phyloP scores from a whole-genome alignment of 2,329 filamentous ascomycete genomes.

The Epichloe coenophiala region DNA sequence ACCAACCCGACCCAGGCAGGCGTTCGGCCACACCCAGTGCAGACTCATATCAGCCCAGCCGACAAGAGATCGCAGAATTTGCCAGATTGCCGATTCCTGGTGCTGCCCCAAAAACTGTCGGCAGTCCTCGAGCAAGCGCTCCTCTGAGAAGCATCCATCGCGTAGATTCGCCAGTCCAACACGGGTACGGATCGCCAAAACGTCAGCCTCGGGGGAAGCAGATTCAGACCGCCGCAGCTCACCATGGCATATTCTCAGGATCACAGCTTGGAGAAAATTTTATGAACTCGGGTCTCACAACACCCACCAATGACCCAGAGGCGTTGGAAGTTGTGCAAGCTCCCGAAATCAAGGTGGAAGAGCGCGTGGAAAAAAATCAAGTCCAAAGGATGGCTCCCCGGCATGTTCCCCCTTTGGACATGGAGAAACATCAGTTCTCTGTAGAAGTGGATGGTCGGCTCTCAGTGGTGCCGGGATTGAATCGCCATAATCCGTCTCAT shows the following conservation, averaged over 20 bases:
- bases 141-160: constrained; percentile 10
- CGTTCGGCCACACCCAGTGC: constrained; percentile 9
- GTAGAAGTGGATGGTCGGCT: constrained; percentile 9
- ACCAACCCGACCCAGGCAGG: constrained; percentile 8
- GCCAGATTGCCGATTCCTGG: constrained; percentile 23
- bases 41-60: constrained; percentile 9
- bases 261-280: constrained; percentile 26
- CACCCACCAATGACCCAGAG: constrained; percentile 19
- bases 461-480: constrained; percentile 17
- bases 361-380: background rate
- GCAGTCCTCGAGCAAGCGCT: constrained; percentile 1
- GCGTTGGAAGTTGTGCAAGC: constrained; percentile 4
- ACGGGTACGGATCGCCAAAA: constrained; percentile 7
- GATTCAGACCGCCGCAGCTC: background rate
- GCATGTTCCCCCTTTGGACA: background rate
- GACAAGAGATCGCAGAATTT: constrained; percentile 19
- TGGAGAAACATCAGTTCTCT: constrained; percentile 3
- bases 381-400: background rate
- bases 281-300: constrained; percentile 25
- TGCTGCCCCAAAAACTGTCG: constrained; percentile 8
- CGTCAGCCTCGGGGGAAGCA: constrained; percentile 4
- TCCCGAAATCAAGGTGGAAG: constrained; percentile 4
- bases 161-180: constrained; percentile 9
- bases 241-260: constrained; percentile 20
- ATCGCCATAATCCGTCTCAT: constrained; percentile 13